These are phyloP conservation scores for Gaultheria prostrata DNA, from an alignment of 148 eudicot species.

Conservation along the genomic window DNA sequence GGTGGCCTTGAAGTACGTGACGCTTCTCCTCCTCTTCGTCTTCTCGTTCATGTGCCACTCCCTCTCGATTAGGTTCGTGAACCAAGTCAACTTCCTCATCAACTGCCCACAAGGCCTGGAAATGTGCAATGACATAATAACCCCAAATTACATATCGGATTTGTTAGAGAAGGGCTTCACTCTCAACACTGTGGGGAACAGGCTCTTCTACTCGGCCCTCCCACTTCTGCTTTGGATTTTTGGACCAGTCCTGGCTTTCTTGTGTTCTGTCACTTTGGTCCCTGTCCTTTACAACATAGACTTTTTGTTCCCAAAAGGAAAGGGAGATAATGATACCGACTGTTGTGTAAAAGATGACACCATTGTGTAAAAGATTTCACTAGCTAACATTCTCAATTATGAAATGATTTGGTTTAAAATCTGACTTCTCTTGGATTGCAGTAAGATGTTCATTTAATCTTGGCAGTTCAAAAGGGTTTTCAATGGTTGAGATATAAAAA, in stretches of 20 bases:
- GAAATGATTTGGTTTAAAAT: background rate
- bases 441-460: too few species aligned
- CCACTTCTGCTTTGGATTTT: constrained; percentile 70
- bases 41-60: constrained; percentile 84
- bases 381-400: background rate
- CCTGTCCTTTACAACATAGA: constrained; percentile 61
- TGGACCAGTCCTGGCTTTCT: constrained; percentile 64
- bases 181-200: constrained; percentile 54
- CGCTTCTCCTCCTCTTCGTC: constrained; percentile 62
- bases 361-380: too few species aligned
- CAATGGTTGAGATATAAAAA: too few species aligned
- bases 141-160: constrained; percentile 41
- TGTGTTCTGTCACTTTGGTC: constrained; percentile 47
- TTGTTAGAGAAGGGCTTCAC: constrained; percentile 49
- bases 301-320: constrained; percentile 22
- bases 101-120: constrained; percentile 50
- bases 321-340: background rate
- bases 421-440: too few species aligned
- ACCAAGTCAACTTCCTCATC: constrained; percentile 79
- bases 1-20: constrained; percentile 82
- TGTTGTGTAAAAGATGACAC: constrained; percentile 8
- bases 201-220: constrained; percentile 49
- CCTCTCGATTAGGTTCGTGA: constrained; percentile 74
- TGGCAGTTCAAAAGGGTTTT: too few species aligned
- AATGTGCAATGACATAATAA: constrained; percentile 13